Base-by-base conservation (phyloP, 2,329 filamentous ascomycete species). In the Cladophialophora immunda region DNA sequence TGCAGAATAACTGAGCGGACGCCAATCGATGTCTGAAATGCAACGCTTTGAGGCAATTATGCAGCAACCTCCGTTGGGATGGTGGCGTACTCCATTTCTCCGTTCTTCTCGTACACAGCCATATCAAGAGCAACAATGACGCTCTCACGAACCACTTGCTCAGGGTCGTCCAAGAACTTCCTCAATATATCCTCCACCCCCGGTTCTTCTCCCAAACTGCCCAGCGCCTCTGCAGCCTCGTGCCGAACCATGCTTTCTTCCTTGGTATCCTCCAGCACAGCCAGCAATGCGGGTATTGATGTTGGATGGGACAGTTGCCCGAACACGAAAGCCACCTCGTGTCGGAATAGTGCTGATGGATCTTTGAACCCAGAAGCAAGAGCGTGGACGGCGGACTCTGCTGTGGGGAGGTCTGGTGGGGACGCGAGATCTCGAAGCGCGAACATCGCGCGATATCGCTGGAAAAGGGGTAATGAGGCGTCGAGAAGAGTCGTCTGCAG, bases 271-370 rank as follows among this genome's bases (percentile, higher is more conserved):
- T 91, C 91, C 66, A 99, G 84, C 1, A 92, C 89, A 59, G 87
- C 88, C 17, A 91, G 90, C 66, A 99, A 86, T 67, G 92, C 92
- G 3, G 95, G 94, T 72, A 99, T 97, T 1, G 93, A 97, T n/a
- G 94, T 94, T 1, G 95, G 95, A 76, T 99, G 95, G 63, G 92
- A 93, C 60, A 99, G 85, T 79, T 99, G 95, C 63, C 95, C 95
- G 73, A 99, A 99, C 15, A 99, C 95, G 78, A 99, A 99, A 15
- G 95, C 95, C 71, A 99, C 93, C 78, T 99, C 95, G 81, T 99
- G 95, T 72, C 95, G 90, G 86, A 99, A 98, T 7, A 99, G 88
- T 4, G 94, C 94, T 57, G 94, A 97, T 19, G 89, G 85, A 78
- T 99, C 95, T 34, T 85, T 84, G 73, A 99, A 89, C 17, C 95